These are phyloP conservation scores for Backusella circina DNA, from an alignment of 192 early-diverging fungal species.

Conservation along the genomic window DNA sequence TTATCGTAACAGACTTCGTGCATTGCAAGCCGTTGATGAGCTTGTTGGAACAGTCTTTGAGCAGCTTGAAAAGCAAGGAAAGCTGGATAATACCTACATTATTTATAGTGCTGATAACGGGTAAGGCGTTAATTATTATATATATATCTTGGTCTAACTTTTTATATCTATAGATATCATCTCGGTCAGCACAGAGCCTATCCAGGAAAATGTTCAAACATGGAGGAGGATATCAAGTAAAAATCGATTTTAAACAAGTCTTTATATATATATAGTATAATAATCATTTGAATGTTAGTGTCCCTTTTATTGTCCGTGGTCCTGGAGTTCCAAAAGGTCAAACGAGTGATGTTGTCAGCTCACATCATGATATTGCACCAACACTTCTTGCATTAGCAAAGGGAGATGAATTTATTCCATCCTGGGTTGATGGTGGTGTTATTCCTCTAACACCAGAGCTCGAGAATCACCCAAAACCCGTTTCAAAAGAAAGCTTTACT, in stretches of 20 bases:
- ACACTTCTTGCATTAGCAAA: slow-evolving; percentile 57
- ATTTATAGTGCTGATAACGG: slow-evolving; percentile 68
- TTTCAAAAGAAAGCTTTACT: slow-evolving; percentile 45
- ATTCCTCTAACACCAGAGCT: slow-evolving; percentile 48
- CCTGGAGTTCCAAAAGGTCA: slow-evolving; percentile 52
- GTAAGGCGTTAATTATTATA: background rate
- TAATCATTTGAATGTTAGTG: slow-evolving; percentile 11
- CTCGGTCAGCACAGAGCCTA: slow-evolving; percentile 58
- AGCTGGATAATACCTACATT: slow-evolving; percentile 58
- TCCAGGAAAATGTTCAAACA: slow-evolving; percentile 57
- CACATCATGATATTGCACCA: slow-evolving; percentile 59
- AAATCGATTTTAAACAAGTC: slow-evolving; percentile 12
- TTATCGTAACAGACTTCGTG: slow-evolving; percentile 52
- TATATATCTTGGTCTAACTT: too few relatives aligned
- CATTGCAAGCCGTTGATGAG: slow-evolving; percentile 61
- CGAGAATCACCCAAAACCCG: slow-evolving; percentile 36
- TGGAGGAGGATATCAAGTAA: slow-evolving; percentile 64
- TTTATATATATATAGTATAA: background rate
- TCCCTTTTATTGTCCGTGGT: slow-evolving; percentile 59
- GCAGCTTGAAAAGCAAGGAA: slow-evolving; percentile 41
- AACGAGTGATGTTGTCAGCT: slow-evolving; percentile 38
- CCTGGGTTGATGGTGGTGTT: slow-evolving; percentile 51
- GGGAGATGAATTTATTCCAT: slow-evolving; percentile 28
- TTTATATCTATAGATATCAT: slow-evolving; percentile 56
- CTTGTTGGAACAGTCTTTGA: slow-evolving; percentile 52